Evolutionary conservation across 2,329 filamentous ascomycete genomes (phyloP), one percentile per base, ranked within the genome.

Genomic region (Ascochyta fabae): DNA sequence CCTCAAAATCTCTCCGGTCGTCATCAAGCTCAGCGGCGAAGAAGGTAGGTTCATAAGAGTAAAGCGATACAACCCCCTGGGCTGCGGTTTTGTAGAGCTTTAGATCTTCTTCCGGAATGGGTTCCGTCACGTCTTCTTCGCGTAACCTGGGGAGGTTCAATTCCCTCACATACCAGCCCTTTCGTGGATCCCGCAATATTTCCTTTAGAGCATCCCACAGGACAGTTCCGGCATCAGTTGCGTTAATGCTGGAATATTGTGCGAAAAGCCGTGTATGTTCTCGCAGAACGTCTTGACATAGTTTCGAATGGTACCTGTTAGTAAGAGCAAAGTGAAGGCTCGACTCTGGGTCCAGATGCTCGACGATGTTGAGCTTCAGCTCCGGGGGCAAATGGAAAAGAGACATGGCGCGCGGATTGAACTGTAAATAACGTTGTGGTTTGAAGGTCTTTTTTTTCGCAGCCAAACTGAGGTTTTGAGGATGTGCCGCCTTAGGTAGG

Each of bases 111-210:
- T 52, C 48, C 7, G 57, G 38, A 1, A 51, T 43, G 22, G 42
- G 15, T 10, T 53, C 47, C 33, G 6, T 16, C 4, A 16, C 31
- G 12, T 46, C 36, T 6, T 46, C 41, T 19, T 39, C 41, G 10
- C 58, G 52, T n/a, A 16, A 29, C 6, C 12, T 13, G 3, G 58
- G 56, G 15, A 66, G 48, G 19, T 58, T 57, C 8, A 64, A 47
- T 29, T 66, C 64, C n/a, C 58, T 56, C 2, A 60, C 56, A 29
- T 63, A 61, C 56, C 57, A 60, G 4, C 52, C 61, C 19, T 53
- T 55, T 7, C 47, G 44, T 16, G 56, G 60, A 27, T 65, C 47
- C 13, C 40, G 35, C 3, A 64, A 19, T 0, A 65, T 49, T 9
- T 61, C 56, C 24, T 36, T 60, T 10, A 59, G 15, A 8, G 49